Percentiles rank a stretch among this genome's conserved stretches.
Conservation (phyloP, 495 filamentous ascomycete genomes). For the Penicillium flavigenum region DNA sequence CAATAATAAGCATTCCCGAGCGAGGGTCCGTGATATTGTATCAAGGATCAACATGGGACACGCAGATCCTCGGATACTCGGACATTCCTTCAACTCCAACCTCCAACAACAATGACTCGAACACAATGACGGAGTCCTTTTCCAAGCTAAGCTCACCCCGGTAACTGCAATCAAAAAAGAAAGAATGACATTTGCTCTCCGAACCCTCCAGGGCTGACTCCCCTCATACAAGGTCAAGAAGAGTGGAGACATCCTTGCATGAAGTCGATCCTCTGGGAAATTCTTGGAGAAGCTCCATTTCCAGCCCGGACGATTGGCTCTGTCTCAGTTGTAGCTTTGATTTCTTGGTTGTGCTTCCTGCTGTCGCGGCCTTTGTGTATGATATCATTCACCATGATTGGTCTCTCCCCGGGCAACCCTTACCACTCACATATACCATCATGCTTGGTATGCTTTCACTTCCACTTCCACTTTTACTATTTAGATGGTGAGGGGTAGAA, state of each 20-base stretch:
- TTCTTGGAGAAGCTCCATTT: constrained; percentile 6
- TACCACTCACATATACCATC: background rate
- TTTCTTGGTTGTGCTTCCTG: constrained; percentile 2
- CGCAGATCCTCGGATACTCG: constrained; percentile 7
- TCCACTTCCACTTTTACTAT: background rate
- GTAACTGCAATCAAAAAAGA: background rate
- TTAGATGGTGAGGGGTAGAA: background rate
- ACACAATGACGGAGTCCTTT: background rate
- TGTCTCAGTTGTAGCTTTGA: constrained; percentile 8
- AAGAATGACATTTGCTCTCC: background rate
- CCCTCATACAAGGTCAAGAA: constrained; percentile 3
- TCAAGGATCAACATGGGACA: constrained; percentile 3
- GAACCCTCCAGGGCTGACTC: too few species aligned
- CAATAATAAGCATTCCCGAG: constrained; percentile 7
- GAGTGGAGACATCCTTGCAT: constrained; percentile 27
- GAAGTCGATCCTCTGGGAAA: constrained; percentile 21
- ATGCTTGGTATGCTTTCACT: background rate
- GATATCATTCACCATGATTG: background rate
- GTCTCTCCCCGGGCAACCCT: background rate
- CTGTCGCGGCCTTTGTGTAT: background rate
- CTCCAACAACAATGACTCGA: background rate
- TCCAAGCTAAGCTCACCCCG: background rate
- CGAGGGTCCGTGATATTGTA: constrained; percentile 3
- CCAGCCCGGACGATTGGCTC: constrained; percentile 15
- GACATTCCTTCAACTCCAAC: constrained; percentile 3